Evolutionary conservation across 1,139 yeast species (phyloP), one percentile per base, ranked within the genome.

Genomic region (Arxiozyma bovina): DNA sequence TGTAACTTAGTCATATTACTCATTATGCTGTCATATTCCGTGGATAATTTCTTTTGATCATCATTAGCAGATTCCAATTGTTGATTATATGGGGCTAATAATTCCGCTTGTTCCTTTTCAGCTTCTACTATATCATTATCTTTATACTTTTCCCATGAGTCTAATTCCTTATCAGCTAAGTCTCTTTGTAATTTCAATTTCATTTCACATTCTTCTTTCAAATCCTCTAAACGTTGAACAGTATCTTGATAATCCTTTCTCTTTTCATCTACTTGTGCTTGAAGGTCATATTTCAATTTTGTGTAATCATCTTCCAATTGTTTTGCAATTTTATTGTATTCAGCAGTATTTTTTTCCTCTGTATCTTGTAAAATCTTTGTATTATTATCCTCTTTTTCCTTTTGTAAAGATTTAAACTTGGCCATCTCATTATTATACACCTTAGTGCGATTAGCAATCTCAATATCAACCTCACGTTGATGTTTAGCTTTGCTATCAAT

Each of bases 391-490:
- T 55, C 52, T 48, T 63, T 65, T 42, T 56, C 50, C 40, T 51
- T 54, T 45, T 65, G 66, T 38, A 64, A 48, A 8, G 54, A 34
- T 18, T 57, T 58, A 54, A 60, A 59, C 25, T 50, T 27, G 1
- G 50, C 21, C 11, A 59, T 52, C 4, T 45, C 53, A 12, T 52
- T 42, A 40, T 55, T 51, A 30, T 56, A 56, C 2, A 45, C 34
- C 7, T 52, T 43, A 21, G 53, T 52, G 23, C 61, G 50, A n/a
- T 53, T 47, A 1, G 52, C 76, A 77, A 63, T 74, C 63, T 78
- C 82, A 57, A 79, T 79, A 69, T 90, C 96, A 49, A 76, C 73
- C 53, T 78, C 80, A 63, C 96, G 81, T 71, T 88, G 94, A 45
- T 80, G 77, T 38, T 74, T 77, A 20, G 95, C 96, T 69, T 87